Percentiles rank a stretch among this genome's conserved stretches.
Conservation (phyloP, 371 early-diverging fungal species). For the Lichtheimia hyalospora region DNA sequence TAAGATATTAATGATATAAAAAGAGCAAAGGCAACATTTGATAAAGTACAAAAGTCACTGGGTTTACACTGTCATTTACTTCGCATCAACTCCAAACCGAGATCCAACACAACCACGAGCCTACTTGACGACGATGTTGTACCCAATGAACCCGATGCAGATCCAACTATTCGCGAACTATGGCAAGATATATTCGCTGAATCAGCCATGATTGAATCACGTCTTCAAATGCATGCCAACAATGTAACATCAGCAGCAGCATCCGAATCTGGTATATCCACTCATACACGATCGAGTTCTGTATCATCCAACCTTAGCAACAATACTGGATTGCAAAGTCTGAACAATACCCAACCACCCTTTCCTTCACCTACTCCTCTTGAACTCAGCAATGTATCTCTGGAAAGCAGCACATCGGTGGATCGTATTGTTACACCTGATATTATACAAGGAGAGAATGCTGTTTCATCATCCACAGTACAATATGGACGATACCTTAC, state of each 20-base stretch:
- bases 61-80: constrained; percentile 68
- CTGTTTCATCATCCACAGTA: constrained; percentile 8
- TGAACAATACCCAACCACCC: neutral
- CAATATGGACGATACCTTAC: constrained; percentile 61
- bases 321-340: neutral
- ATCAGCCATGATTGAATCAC: constrained; percentile 25
- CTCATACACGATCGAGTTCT: constrained; percentile 20
- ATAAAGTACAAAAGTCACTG: constrained; percentile 66
- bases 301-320: constrained; percentile 16
- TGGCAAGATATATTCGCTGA: constrained; percentile 21
- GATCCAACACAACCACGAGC: constrained; percentile 17
- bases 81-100: constrained; percentile 52
- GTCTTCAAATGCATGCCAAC: constrained; percentile 23
- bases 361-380: constrained; percentile 12
- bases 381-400: constrained; percentile 10
- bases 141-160: constrained; percentile 16
- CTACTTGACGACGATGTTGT: constrained; percentile 23
- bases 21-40: constrained; percentile 59
- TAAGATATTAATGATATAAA: neutral
- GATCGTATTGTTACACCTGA: neutral
- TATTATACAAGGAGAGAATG: neutral
- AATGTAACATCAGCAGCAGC: neutral
- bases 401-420: constrained; percentile 7
- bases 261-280: constrained; percentile 2
- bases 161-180: constrained; percentile 13